phyloP scores from a whole-genome alignment of 495 filamentous ascomycete species.

The Neurospora sp. region DNA sequence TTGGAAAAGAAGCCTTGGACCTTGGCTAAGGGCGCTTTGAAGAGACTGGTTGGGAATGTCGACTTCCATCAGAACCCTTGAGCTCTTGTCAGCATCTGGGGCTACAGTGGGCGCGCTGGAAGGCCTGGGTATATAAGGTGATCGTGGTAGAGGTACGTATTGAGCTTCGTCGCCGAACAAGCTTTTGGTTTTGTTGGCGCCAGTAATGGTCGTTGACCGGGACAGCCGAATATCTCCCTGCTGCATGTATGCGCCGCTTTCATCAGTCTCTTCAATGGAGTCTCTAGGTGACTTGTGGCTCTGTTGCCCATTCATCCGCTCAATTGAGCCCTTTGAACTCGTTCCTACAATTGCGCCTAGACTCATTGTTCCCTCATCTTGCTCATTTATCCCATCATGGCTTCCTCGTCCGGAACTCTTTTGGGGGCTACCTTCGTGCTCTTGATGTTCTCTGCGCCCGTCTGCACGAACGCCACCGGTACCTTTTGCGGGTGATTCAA shows the following conservation, averaged over 20 bases:
- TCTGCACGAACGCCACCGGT: not conserved
- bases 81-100: not conserved
- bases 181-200: not conserved
- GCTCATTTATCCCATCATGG: not conserved
- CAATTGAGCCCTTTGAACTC: not conserved
- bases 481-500: not conserved
- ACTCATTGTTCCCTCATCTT: not conserved
- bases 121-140: not conserved
- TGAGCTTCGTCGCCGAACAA: not conserved
- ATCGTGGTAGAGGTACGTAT: not conserved
- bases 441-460: not conserved
- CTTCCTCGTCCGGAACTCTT: not conserved
- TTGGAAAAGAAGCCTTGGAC: not conserved
- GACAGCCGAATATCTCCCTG: not conserved
- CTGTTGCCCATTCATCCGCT: not conserved
- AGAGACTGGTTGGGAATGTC: not conserved
- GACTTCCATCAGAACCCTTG: not conserved
- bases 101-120: not conserved
- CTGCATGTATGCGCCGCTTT: not conserved
- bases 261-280: not conserved
- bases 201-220: not conserved
- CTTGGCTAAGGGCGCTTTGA: conserved; percentile 1
- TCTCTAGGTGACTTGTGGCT: not conserved
- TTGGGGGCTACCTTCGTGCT: not conserved
- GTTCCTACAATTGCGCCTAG: not conserved